Evolutionary conservation across 2,329 filamentous ascomycete genomes (phyloP), one percentile per base, ranked within the genome.

Genomic region (Cordyceps cateniannulata): DNA sequence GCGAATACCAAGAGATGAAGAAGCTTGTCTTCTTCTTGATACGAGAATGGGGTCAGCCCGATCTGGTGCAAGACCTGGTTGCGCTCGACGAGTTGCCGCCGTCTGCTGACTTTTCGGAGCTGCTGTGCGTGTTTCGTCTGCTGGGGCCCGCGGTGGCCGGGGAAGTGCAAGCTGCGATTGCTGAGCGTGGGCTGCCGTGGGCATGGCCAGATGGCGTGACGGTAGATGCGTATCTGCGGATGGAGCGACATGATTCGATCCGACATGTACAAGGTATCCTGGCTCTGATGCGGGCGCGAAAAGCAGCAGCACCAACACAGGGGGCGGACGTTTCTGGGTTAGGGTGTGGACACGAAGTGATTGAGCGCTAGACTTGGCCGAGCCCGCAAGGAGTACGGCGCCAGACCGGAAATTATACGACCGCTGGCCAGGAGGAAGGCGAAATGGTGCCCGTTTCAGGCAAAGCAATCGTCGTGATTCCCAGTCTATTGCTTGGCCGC

Each of bases 1-100:
- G 80, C 40, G 84, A 90, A 64, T 77, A 78, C 53, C 73, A 80
- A 2, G 84, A 81, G 54, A 83, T 91, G 69, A 77, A 81, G 5
- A 74, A 74, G 4, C 72, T 87, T 5, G 72, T 87, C 16, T 70
- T 74, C 32, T 92, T 86, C 86, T 81, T 88, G 65, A 71, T 81
- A 0, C 65, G 71, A 25, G 72, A 85, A 64, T 79, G 79, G 72
- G 68, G 69, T 6, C 69, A 69, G 24, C 59, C 67, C 27, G 68
- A 69, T 10, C 61, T 73, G 38, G 66, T 73, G 5, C 72, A 75
- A 18, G 73, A 75, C 57, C 69, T 78, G 61, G 64, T 67, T 29
- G 67, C 73, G 52, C 60, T 70, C 52, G 66, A 76, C 22, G 71
- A 77, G 58, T 61, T 69, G n/a, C 70, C 73, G 32, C 52, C 64